Percentiles rank a stretch among this genome's conserved stretches.
phyloP scores from a whole-genome alignment of 768 basidiomycete genomes.

The Tremella mesenterica region DNA sequence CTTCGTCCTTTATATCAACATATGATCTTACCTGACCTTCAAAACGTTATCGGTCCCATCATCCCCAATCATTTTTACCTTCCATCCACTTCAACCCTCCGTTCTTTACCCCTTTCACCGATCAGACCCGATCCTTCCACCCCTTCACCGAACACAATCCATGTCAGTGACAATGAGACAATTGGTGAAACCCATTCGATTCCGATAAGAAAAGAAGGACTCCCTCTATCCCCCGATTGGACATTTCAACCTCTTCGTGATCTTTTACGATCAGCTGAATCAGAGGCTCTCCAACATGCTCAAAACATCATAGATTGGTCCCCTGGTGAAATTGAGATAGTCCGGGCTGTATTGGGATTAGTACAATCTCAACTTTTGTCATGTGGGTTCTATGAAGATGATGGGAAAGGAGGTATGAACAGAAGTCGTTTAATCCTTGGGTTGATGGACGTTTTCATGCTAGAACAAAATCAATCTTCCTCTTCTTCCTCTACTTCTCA shows the following conservation, averaged over 20 bases:
- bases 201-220: too few species aligned
- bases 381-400: conserved; percentile 49
- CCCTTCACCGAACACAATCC: neutral
- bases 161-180: neutral
- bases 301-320: conserved; percentile 64
- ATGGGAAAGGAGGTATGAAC: conserved; percentile 38
- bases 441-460: conserved; percentile 92
- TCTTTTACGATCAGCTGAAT: conserved; percentile 67
- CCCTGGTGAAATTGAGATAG: conserved; percentile 67
- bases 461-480: conserved; percentile 66
- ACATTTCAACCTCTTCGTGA: conserved; percentile 61
- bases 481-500: conserved; percentile 1
- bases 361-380: conserved; percentile 51
- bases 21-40: conserved; percentile 30
- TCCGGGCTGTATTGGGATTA: conserved; percentile 61
- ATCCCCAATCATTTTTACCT: conserved; percentile 41
- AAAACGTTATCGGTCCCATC: conserved; percentile 21
- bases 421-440: conserved; percentile 59
- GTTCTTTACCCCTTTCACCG: conserved; percentile 45
- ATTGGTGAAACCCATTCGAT: conserved; percentile 46
- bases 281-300: conserved; percentile 55
- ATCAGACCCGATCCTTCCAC: conserved; percentile 1
- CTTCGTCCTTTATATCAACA: conserved; percentile 43
- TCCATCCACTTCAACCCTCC: conserved; percentile 52
- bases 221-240: conserved; percentile 56